Evolutionary conservation across 768 basidiomycete species (phyloP), one percentile per base, ranked within the genome.

Genomic region (Amanita thiersii): DNA sequence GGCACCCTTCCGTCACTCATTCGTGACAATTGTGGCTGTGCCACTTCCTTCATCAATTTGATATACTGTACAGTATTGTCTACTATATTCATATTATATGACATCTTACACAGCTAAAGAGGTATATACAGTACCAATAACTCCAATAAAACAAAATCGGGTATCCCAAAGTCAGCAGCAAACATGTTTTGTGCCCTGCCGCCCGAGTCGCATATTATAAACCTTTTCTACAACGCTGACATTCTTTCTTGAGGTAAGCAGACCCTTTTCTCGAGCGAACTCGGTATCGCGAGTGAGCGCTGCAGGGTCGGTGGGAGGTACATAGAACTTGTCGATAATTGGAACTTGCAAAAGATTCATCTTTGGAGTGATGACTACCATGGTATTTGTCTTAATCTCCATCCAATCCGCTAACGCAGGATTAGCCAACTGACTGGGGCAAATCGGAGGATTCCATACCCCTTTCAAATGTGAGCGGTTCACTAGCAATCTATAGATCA

Each of bases 401-500:
- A 97, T 93, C 96, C 96, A 99, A 59, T 99, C 96, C 38, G 90
- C 89, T 80, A 49, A 30, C 26, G 19, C 28, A 35, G 38, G 29
- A 14, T 14, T 49, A 14, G 10, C 48, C 20, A 28, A 38, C 28
- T 34, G 40, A 40, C 34, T 28, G 45, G 32, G 36, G 6, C 20
- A 12, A n/a, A n/a, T 26, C 37, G 26, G 23, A 39, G 3, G 20
- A 24, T 2, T 12, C 47, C 60, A 14, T 40, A 86, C 86, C 86
- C 72, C 92, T 74, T 64, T 99, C 94, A 52, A 98, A 99, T 0
- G 96, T 99, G 33, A 99, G 63, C 0, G 96, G 96, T 52, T 98
- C 94, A 50, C 85, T 88, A 7, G 86, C 86, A 58, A 90, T 79
- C 82, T 83, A 43, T 5, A 29, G 43, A 41, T 38, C 35, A 43